phyloP scores from a whole-genome alignment of 805 yeast genomes.

The Pichia ethanolica region DNA sequence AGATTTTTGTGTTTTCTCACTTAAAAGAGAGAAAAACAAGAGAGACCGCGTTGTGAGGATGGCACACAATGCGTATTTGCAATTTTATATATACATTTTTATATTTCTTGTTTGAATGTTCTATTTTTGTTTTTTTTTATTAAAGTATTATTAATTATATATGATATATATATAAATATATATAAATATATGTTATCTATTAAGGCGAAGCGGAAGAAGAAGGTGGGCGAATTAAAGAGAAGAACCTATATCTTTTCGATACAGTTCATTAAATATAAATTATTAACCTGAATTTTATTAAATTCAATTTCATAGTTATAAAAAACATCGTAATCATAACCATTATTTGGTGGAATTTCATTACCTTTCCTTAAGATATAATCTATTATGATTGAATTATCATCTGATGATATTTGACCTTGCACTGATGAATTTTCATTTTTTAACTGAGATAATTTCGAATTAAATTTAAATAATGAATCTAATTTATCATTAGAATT shows the following conservation, averaged over 20 bases:
- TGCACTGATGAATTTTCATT: conserved; percentile 2
- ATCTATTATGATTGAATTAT: conserved; percentile 7
- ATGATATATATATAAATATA: too few species aligned
- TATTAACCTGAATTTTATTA: conserved; percentile 17
- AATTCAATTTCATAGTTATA: conserved; percentile 19
- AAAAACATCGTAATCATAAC: conserved; percentile 21
- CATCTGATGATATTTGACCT: conserved; percentile 3
- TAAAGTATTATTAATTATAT: too few species aligned
- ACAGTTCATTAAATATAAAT: conserved; percentile 16
- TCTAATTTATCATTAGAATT: neutral
- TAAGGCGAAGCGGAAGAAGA: too few species aligned
- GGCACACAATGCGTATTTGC: too few species aligned
- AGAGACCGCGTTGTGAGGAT: too few species aligned
- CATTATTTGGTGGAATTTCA: conserved; percentile 20
- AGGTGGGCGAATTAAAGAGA: too few species aligned
- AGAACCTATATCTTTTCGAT: neutral
- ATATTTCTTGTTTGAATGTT: too few species aligned
- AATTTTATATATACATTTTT: too few species aligned
- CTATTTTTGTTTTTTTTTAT: too few species aligned
- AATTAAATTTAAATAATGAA: conserved; percentile 7
- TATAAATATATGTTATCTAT: too few species aligned
- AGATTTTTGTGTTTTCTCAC: too few species aligned
- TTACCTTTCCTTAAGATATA: conserved; percentile 20
- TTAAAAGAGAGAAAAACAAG: too few species aligned
- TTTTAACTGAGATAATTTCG: neutral